Evolutionary conservation across 345 rosid genomes (phyloP).

Genomic region (Eucalyptus caleyi): DNA sequence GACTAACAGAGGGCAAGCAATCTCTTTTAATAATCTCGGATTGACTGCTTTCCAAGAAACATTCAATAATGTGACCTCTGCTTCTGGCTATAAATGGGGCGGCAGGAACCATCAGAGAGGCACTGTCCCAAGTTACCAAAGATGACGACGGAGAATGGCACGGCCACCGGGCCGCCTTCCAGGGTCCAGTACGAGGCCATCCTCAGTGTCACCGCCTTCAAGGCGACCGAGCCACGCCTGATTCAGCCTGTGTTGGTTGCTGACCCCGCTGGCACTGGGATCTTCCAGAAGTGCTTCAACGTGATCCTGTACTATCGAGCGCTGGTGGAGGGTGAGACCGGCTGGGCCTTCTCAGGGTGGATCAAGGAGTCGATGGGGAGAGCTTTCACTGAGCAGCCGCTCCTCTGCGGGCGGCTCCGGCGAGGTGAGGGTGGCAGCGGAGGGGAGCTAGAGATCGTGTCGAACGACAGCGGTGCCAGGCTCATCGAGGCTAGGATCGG

Average conservation of each 20-base stretch:
- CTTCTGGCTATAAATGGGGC: neutral
- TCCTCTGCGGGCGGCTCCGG: constrained; percentile 50
- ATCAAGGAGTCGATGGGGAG: constrained; percentile 57
- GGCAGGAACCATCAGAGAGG: neutral
- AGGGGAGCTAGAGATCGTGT: constrained; percentile 45
- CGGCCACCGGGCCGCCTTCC: neutral
- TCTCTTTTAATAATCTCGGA: neutral
- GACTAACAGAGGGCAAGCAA: neutral
- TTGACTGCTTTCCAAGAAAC: neutral
- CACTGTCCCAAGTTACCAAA: neutral
- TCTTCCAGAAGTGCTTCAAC: constrained; percentile 37
- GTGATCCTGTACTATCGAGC: constrained; percentile 33
- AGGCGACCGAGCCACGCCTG: constrained; percentile 38
- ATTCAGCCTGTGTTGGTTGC: constrained; percentile 14
- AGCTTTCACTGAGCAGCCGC: constrained; percentile 44
- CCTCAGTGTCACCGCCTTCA: constrained; percentile 36
- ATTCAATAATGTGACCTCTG: neutral
- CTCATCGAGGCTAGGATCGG: constrained; percentile 44
- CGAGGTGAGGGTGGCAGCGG: constrained; percentile 16
- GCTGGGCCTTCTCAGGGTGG: constrained; percentile 63
- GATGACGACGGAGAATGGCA: neutral
- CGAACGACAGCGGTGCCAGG: constrained; percentile 67
- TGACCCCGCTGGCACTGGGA: constrained; percentile 14
- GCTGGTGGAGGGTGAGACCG: constrained; percentile 25
- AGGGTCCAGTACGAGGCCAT: constrained; percentile 30